Conservation (phyloP, 331 rosid genomes). For the Telfairia occidentalis region DNA sequence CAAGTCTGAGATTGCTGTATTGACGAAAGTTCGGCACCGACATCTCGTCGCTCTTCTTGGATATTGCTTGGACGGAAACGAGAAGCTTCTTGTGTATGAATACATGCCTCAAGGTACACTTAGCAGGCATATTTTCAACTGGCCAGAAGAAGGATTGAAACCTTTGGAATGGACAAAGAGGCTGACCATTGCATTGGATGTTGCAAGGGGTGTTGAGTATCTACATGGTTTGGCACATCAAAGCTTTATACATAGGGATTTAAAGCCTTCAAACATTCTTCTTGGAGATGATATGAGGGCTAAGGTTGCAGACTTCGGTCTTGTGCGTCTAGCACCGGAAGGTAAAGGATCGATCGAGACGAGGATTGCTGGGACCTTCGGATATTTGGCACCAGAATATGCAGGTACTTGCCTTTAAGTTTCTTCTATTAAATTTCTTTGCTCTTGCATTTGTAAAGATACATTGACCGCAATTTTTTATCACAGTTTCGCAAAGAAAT, state of each 20-base stretch:
- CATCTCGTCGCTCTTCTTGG: slow-evolving; percentile 67
- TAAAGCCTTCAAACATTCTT: slow-evolving; percentile 58
- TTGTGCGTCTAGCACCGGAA: slow-evolving; percentile 62
- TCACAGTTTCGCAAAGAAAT: background rate
- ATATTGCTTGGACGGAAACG: slow-evolving; percentile 66
- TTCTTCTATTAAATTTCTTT: background rate
- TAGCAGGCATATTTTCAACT: slow-evolving; percentile 47
- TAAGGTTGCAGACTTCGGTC: slow-evolving; percentile 58
- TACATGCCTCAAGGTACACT: slow-evolving; percentile 65
- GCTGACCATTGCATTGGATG: slow-evolving; percentile 53
- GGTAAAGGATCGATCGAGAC: slow-evolving; percentile 63
- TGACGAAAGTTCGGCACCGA: slow-evolving; percentile 65
- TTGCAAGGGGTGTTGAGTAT: slow-evolving; percentile 65
- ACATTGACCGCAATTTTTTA: background rate
- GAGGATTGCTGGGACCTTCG: slow-evolving; percentile 63
- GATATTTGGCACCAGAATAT: slow-evolving; percentile 61
- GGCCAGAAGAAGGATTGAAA: slow-evolving; percentile 47
- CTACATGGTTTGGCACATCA: slow-evolving; percentile 64
- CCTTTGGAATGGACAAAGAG: slow-evolving; percentile 53
- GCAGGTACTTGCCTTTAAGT: slow-evolving; percentile 33
- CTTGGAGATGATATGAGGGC: slow-evolving; percentile 76
- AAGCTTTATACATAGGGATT: slow-evolving; percentile 60
- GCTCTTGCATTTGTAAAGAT: background rate
- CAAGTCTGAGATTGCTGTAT: slow-evolving; percentile 50
- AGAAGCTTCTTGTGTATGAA: slow-evolving; percentile 55